phyloP scores from a whole-genome alignment of 176 grass and related monocot species.

The Zoysia pacifica region DNA sequence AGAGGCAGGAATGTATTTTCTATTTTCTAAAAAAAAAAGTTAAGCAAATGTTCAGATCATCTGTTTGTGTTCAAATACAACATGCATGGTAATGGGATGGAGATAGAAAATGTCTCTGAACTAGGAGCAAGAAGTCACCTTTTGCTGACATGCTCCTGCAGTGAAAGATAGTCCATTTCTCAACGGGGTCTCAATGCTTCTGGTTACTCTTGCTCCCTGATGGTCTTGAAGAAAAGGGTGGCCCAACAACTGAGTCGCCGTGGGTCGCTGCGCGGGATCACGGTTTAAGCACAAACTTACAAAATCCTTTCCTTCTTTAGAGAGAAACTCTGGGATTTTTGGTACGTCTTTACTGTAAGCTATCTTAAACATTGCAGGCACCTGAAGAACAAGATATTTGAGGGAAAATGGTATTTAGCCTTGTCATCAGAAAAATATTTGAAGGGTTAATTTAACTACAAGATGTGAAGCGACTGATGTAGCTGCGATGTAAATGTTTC shows the following conservation, averaged over 20 bases:
- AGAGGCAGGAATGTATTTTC: too few relatives aligned
- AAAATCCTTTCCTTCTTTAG: conserved; percentile 71
- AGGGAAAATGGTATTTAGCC: neutral
- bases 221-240: conserved; percentile 89
- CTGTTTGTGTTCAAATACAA: too few relatives aligned
- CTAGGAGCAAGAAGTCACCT: neutral
- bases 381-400: conserved; percentile 41
- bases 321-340: conserved; percentile 75
- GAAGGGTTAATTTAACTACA: neutral
- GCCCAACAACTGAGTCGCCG: conserved; percentile 69
- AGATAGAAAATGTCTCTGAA: neutral
- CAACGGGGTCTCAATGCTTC: conserved; percentile 23
- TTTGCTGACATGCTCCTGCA: neutral
- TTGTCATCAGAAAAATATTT: neutral
- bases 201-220: conserved; percentile 47
- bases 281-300: conserved; percentile 72
- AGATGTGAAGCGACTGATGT: conserved; percentile 35
- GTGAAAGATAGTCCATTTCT: conserved; percentile 42
- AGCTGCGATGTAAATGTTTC: neutral
- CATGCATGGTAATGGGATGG: too few relatives aligned
- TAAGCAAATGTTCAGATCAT: too few relatives aligned
- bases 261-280: conserved; percentile 64
- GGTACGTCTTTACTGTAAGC: conserved; percentile 94
- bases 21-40: too few relatives aligned
- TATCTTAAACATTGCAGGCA: conserved; percentile 98